These are phyloP conservation scores for Rutstroemia sp. DNA, from an alignment of 2,329 filamentous ascomycete genomes.

Conservation along the genomic window DNA sequence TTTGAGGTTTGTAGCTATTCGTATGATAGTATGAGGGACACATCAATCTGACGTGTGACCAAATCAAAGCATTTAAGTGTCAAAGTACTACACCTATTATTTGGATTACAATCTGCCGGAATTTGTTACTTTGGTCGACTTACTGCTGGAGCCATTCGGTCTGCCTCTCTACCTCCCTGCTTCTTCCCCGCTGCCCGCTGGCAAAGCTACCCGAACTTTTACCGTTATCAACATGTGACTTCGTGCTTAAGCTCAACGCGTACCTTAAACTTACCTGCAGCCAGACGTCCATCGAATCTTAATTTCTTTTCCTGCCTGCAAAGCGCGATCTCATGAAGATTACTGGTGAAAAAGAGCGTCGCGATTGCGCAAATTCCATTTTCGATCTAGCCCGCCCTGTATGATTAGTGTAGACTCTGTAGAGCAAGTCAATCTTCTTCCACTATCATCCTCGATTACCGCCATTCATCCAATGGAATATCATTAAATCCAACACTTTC, in stretches of 20 bases:
- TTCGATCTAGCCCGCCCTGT: not conserved
- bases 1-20: too few species aligned
- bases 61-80: too few species aligned
- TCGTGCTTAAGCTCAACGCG: not conserved
- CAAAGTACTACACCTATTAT: too few species aligned
- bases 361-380: too few species aligned
- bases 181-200: not conserved
- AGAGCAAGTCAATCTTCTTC: too few species aligned
- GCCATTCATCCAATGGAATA: not conserved
- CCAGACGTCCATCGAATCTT: too few species aligned
- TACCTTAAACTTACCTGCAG: too few species aligned
- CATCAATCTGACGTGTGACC: too few species aligned
- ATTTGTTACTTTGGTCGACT: too few species aligned
- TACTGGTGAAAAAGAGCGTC: too few species aligned
- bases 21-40: too few species aligned
- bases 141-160: not conserved
- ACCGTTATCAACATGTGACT: not conserved
- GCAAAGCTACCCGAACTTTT: not conserved
- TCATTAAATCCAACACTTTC: not conserved
- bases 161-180: not conserved
- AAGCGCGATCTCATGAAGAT: not conserved
- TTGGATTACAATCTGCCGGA: too few species aligned
- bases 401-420: not conserved
- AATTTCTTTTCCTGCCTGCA: not conserved
- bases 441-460: not conserved